Conservation (phyloP, 2,329 filamentous ascomycete genomes). For the Xylaria sp. region DNA sequence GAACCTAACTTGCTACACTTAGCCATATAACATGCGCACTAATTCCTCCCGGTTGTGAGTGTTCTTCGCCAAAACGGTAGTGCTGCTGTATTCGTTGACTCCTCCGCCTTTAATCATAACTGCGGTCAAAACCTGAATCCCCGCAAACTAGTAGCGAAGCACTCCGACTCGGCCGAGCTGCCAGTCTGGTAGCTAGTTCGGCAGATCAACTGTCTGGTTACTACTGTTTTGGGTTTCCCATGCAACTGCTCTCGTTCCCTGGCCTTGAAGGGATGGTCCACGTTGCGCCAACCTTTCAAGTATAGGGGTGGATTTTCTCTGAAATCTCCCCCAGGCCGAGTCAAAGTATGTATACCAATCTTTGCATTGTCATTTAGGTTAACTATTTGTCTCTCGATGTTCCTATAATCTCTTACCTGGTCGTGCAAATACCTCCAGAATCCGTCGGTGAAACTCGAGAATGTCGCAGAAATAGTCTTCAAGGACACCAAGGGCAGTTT, state of each 20-base stretch:
- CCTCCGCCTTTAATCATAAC: too few relatives aligned
- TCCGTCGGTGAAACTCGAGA: slow-evolving; percentile 31
- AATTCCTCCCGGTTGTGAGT: too few relatives aligned
- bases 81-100: too few relatives aligned
- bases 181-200: too few relatives aligned
- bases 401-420: slow-evolving; percentile 14
- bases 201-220: too few relatives aligned
- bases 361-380: not conserved
- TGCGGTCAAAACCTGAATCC: too few relatives aligned
- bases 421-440: slow-evolving; percentile 27
- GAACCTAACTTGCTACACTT: too few relatives aligned
- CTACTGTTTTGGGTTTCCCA: not conserved
- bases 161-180: too few relatives aligned
- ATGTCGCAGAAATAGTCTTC: slow-evolving; percentile 33
- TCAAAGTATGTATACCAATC: slow-evolving; percentile 28
- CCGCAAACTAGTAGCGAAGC: too few relatives aligned
- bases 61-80: too few relatives aligned
- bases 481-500: slow-evolving; percentile 21
- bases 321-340: slow-evolving; percentile 30
- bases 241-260: slow-evolving; percentile 17
- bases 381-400: not conserved
- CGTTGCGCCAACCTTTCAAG: slow-evolving; percentile 32
- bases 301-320: slow-evolving; percentile 26
- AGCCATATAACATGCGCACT: too few relatives aligned
- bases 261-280: slow-evolving; percentile 24